A percentile compares a stretch with the other conserved stretches of the same genome.
These are phyloP conservation scores for Plasmodium berghei DNA, from an alignment of 169 alveolate genomes.

Conservation along the genomic window DNA sequence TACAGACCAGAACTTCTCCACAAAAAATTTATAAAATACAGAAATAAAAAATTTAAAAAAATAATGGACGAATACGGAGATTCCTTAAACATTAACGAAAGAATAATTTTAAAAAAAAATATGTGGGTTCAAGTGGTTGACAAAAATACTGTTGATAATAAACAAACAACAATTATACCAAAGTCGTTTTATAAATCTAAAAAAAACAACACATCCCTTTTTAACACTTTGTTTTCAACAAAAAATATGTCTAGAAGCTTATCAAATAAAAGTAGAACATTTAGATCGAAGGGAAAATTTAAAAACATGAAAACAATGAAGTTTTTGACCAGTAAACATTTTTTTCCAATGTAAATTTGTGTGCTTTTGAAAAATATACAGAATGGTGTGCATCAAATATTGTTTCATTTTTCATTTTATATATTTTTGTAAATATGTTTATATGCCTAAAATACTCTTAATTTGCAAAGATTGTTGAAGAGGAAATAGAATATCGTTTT, in stretches of 20 bases:
- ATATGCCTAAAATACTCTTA: too few relatives aligned
- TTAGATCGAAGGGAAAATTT: constrained; percentile 49
- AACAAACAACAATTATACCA: constrained; percentile 67
- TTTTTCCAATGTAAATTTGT: not conserved
- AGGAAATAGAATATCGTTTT: too few relatives aligned
- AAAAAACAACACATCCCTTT: constrained; percentile 62
- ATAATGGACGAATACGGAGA: constrained; percentile 75
- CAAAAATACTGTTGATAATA: constrained; percentile 41
- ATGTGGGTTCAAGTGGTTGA: constrained; percentile 77
- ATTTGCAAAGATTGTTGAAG: too few relatives aligned
- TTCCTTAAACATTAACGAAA: constrained; percentile 55
- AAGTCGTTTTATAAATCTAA: constrained; percentile 74
- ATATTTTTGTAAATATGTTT: too few relatives aligned
- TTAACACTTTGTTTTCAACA: constrained; percentile 45
- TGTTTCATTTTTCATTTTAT: too few relatives aligned
- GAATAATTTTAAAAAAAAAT: constrained; percentile 64
- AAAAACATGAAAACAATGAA: constrained; percentile 72
- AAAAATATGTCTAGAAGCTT: constrained; percentile 65
- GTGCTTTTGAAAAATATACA: too few relatives aligned
- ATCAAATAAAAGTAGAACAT: constrained; percentile 74
- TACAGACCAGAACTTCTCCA: constrained; percentile 58
- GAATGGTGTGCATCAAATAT: too few relatives aligned
- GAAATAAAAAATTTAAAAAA: constrained; percentile 65
- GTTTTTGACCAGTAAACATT: constrained; percentile 67
- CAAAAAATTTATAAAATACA: constrained; percentile 48